Evolutionary conservation across 1,139 yeast genomes (phyloP), one percentile per base, ranked within the genome.

Genomic region (Entelexis sorbosivorans): DNA sequence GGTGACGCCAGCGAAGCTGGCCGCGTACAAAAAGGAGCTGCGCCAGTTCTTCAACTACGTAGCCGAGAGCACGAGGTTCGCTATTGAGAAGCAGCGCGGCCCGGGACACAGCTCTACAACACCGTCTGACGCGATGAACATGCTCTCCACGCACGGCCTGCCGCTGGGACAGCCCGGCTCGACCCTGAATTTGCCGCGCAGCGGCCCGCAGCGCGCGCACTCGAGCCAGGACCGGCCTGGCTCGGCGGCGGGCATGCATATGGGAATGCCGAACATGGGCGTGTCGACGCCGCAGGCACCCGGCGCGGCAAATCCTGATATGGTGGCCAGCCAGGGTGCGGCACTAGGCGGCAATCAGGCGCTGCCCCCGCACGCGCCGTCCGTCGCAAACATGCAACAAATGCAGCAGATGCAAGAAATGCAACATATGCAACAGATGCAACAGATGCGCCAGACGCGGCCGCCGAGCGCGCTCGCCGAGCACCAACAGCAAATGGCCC

Each of bases 41-140:
- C 82, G 80, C 54, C 78, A 81, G 61, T 86, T 82, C 63, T 80
- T 84, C 67, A 79, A 78, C 53, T 82, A 78, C 65, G 88, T 86
- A 53, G 78, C 79, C 57, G 79, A 76, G 8, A 44, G 57, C 36
- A 48, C 49, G 29, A 46, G 42, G 36, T 13, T 33, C 20, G 56
- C 59, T 3, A 19, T 39, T 2, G 52, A 53, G 28, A 50, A 47
- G 47, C 38, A 42, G 48, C 47, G 47, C 13, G 44, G 44, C 2
- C 38, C 45, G 8, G 43, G 38, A 8, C 6, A 17, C 7, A 11
- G 36, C 38, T 16, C 22, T 3, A 6, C 34, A 4, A 14, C 22
- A 6, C 5, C 36, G 22, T 19, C 22, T 4, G 36, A 35, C 19
- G 16, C 48, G 2, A 36, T 45, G 29, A 40, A 47, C 34, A 28